phyloP scores from a whole-genome alignment of 352 stramenopile genomes.

The Pythium aristosporum region DNA sequence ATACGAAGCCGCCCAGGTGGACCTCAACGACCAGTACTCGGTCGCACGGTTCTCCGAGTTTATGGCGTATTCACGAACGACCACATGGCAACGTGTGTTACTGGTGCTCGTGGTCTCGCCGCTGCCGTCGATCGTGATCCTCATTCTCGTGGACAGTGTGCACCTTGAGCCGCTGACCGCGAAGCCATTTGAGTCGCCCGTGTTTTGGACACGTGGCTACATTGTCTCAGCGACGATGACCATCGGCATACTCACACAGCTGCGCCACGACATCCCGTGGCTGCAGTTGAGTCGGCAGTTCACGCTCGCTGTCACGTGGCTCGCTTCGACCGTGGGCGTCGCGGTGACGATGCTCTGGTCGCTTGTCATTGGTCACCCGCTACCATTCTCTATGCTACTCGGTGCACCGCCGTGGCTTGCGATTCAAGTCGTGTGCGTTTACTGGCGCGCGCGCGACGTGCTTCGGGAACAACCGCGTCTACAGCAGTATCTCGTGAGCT shows the following conservation, averaged over 20 bases:
- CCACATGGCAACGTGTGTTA: not conserved
- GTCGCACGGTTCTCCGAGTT: slow-evolving; percentile 9
- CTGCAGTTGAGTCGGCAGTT: no score
- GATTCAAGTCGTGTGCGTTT: not conserved
- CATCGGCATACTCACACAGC: no score
- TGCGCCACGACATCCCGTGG: no score
- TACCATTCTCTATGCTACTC: slow-evolving; percentile 6
- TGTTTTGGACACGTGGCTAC: no score
- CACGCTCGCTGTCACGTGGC: no score
- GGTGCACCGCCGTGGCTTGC: not conserved
- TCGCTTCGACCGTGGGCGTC: not conserved
- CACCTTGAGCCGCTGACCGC: no score
- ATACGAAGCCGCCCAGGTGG: slow-evolving; percentile 14
- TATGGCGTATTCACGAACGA: not conserved
- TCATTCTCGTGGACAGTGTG: no score
- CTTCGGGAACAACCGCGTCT: no score
- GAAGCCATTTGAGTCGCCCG: no score
- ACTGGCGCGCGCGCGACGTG: not conserved
- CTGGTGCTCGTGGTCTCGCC: slow-evolving; percentile 2
- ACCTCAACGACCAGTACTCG: slow-evolving; percentile 33
- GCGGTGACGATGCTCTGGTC: not conserved
- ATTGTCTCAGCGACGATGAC: no score
- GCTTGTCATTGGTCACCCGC: slow-evolving; percentile 10
- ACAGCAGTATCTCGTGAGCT: no score
- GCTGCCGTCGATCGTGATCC: not conserved